Base-by-base conservation (phyloP, 1,284 basidiomycete species). In the Ceraceosorus guamensis region DNA sequence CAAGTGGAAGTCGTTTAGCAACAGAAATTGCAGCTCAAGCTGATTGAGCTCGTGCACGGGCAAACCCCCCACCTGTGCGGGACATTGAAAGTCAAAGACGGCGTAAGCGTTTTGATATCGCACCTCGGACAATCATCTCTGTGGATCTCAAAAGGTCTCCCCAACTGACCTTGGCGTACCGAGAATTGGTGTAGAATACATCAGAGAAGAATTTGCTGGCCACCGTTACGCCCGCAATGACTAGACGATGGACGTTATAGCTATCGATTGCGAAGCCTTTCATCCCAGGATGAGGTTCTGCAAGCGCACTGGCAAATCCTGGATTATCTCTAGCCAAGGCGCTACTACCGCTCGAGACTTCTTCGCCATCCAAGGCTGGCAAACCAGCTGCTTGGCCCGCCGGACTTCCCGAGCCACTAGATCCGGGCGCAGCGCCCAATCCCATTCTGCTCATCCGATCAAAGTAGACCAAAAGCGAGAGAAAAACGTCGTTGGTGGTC, bases 131-230 rank as follows among this genome's bases (percentile, higher is more conserved):
- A 24, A 24, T 24, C 24, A 24, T 24, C 24, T 24, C 34, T 13
- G 5, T 30, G 14, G 30, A 5, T 37, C 14, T 13, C 13, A 7
- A 13, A 41, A 10, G 7, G 11, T 46, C 52, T 16, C 2, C 24
- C 6, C 24, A 13, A 80, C 85, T 53, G 61, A 92, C 91, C 84
- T 97, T 98, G 57, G 93, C 93, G 76, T 98, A 98, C 39, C 93
- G 83, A 33, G 92, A 96, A 73, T 98, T 98, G n/a, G 93, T 97
- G 79, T 98, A 97, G 73, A 98, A 98, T 8, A 98, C 91, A 77
- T 98, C 93, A 59, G 88, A 91, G 77, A 97, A 97, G 77, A 98
- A 98, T 78, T 98, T 98, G 80, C 88, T 91, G 16, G 93, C 92
- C 7, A 98, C 93, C 2, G 93, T 97, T 31, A 98, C 88, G 3